Evolutionary conservation across 2,329 filamentous ascomycete genomes (phyloP), one percentile per base, ranked within the genome.

Genomic region (Alternaria sp.): DNA sequence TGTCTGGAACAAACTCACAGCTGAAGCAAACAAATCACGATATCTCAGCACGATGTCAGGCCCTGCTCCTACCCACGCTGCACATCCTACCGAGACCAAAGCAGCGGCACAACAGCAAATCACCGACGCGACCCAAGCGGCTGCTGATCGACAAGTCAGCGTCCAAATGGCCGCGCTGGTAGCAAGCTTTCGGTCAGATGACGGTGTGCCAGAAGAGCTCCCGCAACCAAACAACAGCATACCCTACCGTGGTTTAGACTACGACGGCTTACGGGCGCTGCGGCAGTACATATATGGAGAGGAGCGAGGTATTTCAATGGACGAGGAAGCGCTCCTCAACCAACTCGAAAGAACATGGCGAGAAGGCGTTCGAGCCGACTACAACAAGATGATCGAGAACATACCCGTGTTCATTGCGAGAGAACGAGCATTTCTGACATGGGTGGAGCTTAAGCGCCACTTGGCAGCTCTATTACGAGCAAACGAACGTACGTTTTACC

Each of bases 401-500:
- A 67, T 75, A 30, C 63, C 71, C 6, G 68, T 70, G 4, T 79
- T 79, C 60, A 72, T 75, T 37, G 77, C 75, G 6, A 65, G 73
- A 54, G 77, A 79, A 57, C 71, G 76, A 25, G 76, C 75, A 8
- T 73, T 79, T 46, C 60, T 79, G 23, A 77, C 75, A 12, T 79
- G 77, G 77, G 73, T 79, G 43, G 77, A 79, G 54, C 66, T 79
- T 14, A 73, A 71, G 57, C 66, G 76, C 44, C 76, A 79, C 55
- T 60, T 79, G 33, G 74, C 75, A 58, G 76, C 77, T 37, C 73
- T 79, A 33, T 71, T 75, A 33, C 73, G 75, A 58, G 75, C 75
- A 50, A 74, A 74, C 28, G 70, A 71, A 64, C 71, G 76, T 79
- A 73, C 20, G 76, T 58, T 45, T 28, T 28, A 20, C 53, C 51